Evolutionary conservation across 2,329 filamentous ascomycete species (phyloP).

Genomic region (Fusarium concolor): DNA sequence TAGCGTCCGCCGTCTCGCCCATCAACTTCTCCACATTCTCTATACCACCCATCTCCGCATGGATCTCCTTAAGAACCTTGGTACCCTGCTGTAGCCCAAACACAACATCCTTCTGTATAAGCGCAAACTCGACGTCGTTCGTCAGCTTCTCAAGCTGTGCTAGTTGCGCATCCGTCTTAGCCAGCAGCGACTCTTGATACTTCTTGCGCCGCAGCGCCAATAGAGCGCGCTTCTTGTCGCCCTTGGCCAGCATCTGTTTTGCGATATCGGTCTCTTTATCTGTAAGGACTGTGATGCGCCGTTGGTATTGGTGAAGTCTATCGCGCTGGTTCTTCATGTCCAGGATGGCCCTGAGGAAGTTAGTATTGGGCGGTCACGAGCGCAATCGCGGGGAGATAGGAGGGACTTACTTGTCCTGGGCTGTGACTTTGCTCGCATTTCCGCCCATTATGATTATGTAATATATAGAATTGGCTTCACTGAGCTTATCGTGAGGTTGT

Average conservation of each 20-base stretch:
- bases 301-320: constrained; percentile 95
- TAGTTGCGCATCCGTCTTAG: constrained; percentile 93
- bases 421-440: constrained; percentile 68
- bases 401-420: constrained; percentile 82
- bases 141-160: constrained; percentile 92
- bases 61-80: constrained; percentile 87
- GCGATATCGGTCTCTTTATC: constrained; percentile 89
- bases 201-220: constrained; percentile 94
- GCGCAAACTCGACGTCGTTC: constrained; percentile 90
- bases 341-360: constrained; percentile 82
- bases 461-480: constrained; percentile 8
- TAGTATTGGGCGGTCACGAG: constrained; percentile 29
- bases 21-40: constrained; percentile 95
- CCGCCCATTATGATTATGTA: constrained; percentile 61
- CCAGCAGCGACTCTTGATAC: constrained; percentile 90
- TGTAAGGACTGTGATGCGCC: constrained; percentile 86
- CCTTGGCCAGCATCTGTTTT: constrained; percentile 80
- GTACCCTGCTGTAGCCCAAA: constrained; percentile 95
- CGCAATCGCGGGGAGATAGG: constrained; percentile 24
- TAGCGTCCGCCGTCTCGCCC: constrained; percentile 89
- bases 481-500: background rate
- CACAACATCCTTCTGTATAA: constrained; percentile 95
- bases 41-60: constrained; percentile 94
- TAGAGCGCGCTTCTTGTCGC: constrained; percentile 84
- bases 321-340: constrained; percentile 98